phyloP scores from a whole-genome alignment of 257 asterid genomes.

The Galeopsis tetrahit region DNA sequence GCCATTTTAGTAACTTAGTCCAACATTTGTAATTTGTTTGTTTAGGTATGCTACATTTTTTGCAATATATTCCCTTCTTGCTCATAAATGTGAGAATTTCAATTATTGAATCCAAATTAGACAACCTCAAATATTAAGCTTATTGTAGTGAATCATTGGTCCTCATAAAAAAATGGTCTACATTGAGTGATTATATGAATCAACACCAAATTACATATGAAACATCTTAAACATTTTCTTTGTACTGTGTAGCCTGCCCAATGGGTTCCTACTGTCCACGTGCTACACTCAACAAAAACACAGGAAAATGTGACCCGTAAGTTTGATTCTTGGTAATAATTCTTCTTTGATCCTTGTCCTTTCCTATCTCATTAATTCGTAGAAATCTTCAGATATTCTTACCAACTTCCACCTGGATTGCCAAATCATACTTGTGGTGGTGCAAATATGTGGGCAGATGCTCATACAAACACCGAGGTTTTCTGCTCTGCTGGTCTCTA shows the following conservation, averaged over 20 bases:
- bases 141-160: neutral
- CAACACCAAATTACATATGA: neutral
- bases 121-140: slow-evolving; percentile 1
- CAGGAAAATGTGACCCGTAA: slow-evolving; percentile 85
- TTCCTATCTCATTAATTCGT: slow-evolving; percentile 22
- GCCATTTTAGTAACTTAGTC: neutral
- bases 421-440: slow-evolving; percentile 87
- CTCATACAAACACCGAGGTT: slow-evolving; percentile 53
- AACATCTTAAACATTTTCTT: slow-evolving; percentile 29
- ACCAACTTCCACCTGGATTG: slow-evolving; percentile 65
- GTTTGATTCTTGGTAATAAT: slow-evolving; percentile 36
- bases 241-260: slow-evolving; percentile 75
- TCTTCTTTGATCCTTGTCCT: slow-evolving; percentile 18
- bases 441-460: slow-evolving; percentile 86
- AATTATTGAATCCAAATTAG: neutral
- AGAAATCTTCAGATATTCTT: slow-evolving; percentile 61
- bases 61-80: neutral
- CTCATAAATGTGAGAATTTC: neutral
- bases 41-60: neutral
- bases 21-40: slow-evolving; percentile 5
- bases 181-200: neutral
- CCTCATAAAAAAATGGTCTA: neutral
- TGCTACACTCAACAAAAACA: slow-evolving; percentile 53
- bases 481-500: slow-evolving; percentile 85
- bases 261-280: slow-evolving; percentile 89